Evolutionary conservation across 495 filamentous ascomycete genomes (phyloP).

Genomic region (Darksidea phi): DNA sequence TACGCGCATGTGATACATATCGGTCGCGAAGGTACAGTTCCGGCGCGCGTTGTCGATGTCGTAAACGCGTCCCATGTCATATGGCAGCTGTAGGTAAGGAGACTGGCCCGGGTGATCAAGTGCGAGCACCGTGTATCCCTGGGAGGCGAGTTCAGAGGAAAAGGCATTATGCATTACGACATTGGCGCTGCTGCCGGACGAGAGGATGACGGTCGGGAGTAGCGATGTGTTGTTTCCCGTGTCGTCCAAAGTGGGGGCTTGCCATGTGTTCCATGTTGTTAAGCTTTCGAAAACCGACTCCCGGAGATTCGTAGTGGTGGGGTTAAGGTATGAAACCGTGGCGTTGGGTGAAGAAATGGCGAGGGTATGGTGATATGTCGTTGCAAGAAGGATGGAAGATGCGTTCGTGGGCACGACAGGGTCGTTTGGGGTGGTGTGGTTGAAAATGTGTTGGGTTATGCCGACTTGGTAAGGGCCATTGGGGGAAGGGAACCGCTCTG

Average conservation of each 20-base stretch:
- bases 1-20: constrained; percentile 11
- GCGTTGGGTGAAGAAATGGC: constrained; percentile 7
- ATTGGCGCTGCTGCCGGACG: constrained; percentile 18
- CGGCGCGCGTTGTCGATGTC: constrained; percentile 8
- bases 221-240: neutral
- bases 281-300: constrained; percentile 5
- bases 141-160: constrained; percentile 18
- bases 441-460: constrained; percentile 25
- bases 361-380: constrained; percentile 17
- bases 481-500: constrained; percentile 14
- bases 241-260: constrained; percentile 1
- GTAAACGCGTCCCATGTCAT: constrained; percentile 7
- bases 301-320: constrained; percentile 15
- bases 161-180: constrained; percentile 15
- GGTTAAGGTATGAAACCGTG: constrained; percentile 18
- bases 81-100: constrained; percentile 24
- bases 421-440: constrained; percentile 28
- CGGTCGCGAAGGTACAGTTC: neutral
- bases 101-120: constrained; percentile 29
- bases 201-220: constrained; percentile 21
- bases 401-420: constrained; percentile 18
- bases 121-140: constrained; percentile 25
- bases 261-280: constrained; percentile 7
- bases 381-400: constrained; percentile 4
- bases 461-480: constrained; percentile 23